Evolutionary conservation across 1,284 basidiomycete species (phyloP).

Genomic region (Naganishia cerealis): DNA sequence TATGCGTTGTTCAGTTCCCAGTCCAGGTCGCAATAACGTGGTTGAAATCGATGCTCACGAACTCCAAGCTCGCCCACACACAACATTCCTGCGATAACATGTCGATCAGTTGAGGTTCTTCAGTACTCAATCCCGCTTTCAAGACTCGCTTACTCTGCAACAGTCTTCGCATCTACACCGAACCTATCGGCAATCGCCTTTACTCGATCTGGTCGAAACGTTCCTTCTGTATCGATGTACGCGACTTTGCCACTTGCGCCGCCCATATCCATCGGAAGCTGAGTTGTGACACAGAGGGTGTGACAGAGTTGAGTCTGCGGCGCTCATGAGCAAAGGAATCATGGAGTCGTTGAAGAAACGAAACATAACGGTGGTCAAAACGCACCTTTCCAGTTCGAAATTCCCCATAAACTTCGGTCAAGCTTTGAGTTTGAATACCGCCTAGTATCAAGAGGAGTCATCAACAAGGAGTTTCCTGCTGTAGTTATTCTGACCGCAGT

Average conservation of each 20-base stretch:
- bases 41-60: slow-evolving; percentile 24
- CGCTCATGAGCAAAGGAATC: slow-evolving; percentile 60
- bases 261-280: slow-evolving; percentile 82
- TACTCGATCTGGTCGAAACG: slow-evolving; percentile 88
- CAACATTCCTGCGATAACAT: slow-evolving; percentile 48
- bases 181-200: slow-evolving; percentile 84
- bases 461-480: not conserved
- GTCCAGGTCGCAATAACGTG: no score
- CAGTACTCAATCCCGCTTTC: slow-evolving; percentile 58
- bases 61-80: slow-evolving; percentile 35
- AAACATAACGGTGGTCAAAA: not conserved
- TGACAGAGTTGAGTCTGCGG: slow-evolving; percentile 85
- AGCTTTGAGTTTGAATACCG: slow-evolving; percentile 83
- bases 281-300: slow-evolving; percentile 83
- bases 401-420: slow-evolving; percentile 65
- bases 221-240: slow-evolving; percentile 74
- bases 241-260: slow-evolving; percentile 89
- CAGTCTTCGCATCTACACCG: slow-evolving; percentile 81
- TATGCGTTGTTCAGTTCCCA: not conserved
- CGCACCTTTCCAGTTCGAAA: slow-evolving; percentile 63
- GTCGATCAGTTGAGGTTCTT: not conserved
- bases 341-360: not conserved
- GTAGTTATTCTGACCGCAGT: not conserved
- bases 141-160: slow-evolving; percentile 65
- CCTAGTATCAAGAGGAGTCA: slow-evolving; percentile 55